A percentile compares a stretch with the other conserved stretches of the same genome.
Conservation (phyloP, 139 green algal genomes). For the Tetradesmus lagerheimii region DNA sequence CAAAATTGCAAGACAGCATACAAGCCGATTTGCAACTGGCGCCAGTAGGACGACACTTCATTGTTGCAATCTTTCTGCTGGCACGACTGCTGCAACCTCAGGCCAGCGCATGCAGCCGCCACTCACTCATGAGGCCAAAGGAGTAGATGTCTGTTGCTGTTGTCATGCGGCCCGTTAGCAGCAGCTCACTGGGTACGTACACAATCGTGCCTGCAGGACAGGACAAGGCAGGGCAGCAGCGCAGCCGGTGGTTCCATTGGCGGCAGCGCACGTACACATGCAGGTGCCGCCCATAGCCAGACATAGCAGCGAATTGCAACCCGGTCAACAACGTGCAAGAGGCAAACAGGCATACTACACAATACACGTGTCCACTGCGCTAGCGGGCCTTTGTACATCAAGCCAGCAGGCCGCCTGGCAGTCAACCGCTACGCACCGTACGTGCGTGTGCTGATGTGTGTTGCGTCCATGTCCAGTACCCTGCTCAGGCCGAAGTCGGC, state of each 20-base stretch:
- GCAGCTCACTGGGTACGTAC: constrained; percentile 66
- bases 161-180: constrained; percentile 53
- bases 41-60: too few species aligned
- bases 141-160: constrained; percentile 62
- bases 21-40: too few species aligned
- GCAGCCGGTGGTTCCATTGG: background rate
- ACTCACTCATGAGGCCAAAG: constrained; percentile 60
- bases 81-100: too few species aligned
- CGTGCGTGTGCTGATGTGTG: constrained; percentile 57
- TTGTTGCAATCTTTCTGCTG: too few species aligned
- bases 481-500: constrained; percentile 78
- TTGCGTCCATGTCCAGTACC: constrained; percentile 46
- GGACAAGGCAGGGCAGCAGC: background rate
- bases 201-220: constrained; percentile 59
- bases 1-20: too few species aligned
- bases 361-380: background rate
- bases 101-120: background rate
- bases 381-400: background rate
- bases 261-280: background rate
- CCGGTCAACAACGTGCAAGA: too few species aligned
- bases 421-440: constrained; percentile 39
- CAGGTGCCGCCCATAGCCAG: background rate
- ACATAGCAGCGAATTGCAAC: background rate
- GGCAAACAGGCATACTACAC: too few species aligned
- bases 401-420: background rate